These are phyloP conservation scores for Wallacemonas collosoma DNA, from an alignment of 208 protist genomes.

Conservation along the genomic window DNA sequence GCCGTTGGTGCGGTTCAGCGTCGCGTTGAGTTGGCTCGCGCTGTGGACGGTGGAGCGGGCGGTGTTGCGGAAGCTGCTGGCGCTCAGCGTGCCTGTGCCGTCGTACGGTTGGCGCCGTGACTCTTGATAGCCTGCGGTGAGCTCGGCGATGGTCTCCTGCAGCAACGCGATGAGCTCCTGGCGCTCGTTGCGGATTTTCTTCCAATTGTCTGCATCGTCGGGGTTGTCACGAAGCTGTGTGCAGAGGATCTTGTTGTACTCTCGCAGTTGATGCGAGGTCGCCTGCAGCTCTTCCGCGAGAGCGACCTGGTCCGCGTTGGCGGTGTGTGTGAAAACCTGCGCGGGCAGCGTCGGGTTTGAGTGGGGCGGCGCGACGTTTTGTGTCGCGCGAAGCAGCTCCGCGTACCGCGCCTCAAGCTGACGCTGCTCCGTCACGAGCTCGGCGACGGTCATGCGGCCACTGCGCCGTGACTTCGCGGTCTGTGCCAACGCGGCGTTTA, in stretches of 20 bases:
- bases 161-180: constrained; percentile 80
- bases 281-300: constrained; percentile 66
- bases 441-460: constrained; percentile 75
- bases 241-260: constrained; percentile 81
- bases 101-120: constrained; percentile 27
- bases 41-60: constrained; percentile 13
- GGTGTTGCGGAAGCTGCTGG: constrained; percentile 23
- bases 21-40: constrained; percentile 19
- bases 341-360: constrained; percentile 63
- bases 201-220: constrained; percentile 92
- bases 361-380: constrained; percentile 43
- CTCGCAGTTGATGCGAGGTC: constrained; percentile 68
- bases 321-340: constrained; percentile 32
- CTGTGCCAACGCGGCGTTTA: constrained; percentile 40
- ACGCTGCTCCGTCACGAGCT: constrained; percentile 78
- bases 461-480: constrained; percentile 31
- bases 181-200: constrained; percentile 86
- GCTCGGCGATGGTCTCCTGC: constrained; percentile 58
- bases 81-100: constrained; percentile 19
- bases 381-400: constrained; percentile 65
- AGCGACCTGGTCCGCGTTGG: constrained; percentile 36
- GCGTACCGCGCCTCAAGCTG: constrained; percentile 81
- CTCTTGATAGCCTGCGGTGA: constrained; percentile 74
- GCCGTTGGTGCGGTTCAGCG: constrained; percentile 18
- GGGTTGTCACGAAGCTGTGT: constrained; percentile 91